Evolutionary conservation across 108 stramenopile species (phyloP), one percentile per base, ranked within the genome.

Genomic region (Aurantiochytrium sp.): DNA sequence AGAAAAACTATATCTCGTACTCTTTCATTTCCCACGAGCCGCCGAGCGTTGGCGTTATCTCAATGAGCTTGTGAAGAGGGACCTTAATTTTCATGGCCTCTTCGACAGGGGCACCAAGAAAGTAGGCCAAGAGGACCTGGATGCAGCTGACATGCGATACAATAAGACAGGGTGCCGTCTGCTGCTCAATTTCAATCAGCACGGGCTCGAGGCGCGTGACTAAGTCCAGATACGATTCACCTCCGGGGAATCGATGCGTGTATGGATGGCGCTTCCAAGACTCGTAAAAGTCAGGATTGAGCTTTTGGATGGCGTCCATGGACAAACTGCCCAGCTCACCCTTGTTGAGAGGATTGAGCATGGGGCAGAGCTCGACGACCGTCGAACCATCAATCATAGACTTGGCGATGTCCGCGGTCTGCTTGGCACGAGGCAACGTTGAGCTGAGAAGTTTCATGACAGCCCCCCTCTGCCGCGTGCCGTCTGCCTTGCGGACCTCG

Each of bases 131-230:
- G 76, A 97, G 91, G 23, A 91, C 90, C 91, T 97, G 97, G 72
- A 97, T 90, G 18, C 96, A 94, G 72, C 95, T 96, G 58, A 97
- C 96, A 89, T 97, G 97, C 72, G 95, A 96, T 1, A 97, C 97
- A 69, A 96, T 92, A 28, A 96, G 92, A 42, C 95, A 95, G 28
- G 96, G 96, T 43, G 92, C 94, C 55, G 96, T 95, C 88, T 96
- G 96, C 88, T 97, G 97, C 76, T 97, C 97, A 51, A 97, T 91
- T 42, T 96, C 97, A 60, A 97, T 95, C 55, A 97, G 92, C 45
- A 95, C 91, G 0, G 95, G 91, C 76, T 95, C 96, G 49, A 97
- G 90, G 21, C 97, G 94, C 35, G 89, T 88, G 60, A 95, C 95
- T 91, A 97, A 92, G 89, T 97, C 97, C 59, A 90, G 91, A 88